Percentiles rank a stretch among this genome's conserved stretches.
These are phyloP conservation scores for Gonium pectorale DNA, from an alignment of 139 green algal genomes.

Conservation along the genomic window DNA sequence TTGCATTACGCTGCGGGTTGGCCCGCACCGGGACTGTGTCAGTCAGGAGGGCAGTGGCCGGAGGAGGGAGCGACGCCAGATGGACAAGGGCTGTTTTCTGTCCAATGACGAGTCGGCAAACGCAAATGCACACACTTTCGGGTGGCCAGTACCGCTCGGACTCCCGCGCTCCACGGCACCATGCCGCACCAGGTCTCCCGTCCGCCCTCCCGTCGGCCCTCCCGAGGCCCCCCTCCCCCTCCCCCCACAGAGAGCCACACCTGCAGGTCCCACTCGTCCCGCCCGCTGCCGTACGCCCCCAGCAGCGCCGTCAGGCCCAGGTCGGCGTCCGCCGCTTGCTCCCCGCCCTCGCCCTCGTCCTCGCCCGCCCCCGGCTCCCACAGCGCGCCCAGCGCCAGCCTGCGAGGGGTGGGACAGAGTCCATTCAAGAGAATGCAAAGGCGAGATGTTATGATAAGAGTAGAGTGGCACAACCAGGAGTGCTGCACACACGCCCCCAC, in stretches of 20 bases:
- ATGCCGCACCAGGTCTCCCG: background rate
- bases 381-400: constrained; percentile 39
- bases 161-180: too few relatives aligned
- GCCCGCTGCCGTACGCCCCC: background rate
- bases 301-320: background rate
- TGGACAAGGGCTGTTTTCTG: too few relatives aligned
- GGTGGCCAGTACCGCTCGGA: too few relatives aligned
- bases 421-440: background rate
- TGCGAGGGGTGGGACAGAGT: background rate
- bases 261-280: background rate
- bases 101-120: too few relatives aligned
- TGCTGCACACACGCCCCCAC: background rate
- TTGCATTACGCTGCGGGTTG: too few relatives aligned
- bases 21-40: too few relatives aligned
- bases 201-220: background rate
- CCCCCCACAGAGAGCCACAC: background rate
- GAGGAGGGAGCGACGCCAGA: too few relatives aligned
- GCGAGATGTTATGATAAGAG: background rate
- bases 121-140: too few relatives aligned
- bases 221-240: background rate
- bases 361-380: constrained; percentile 23
- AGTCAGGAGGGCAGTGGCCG: too few relatives aligned
- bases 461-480: background rate
- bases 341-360: background rate
- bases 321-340: background rate